phyloP scores from a whole-genome alignment of 202 grass and related monocot species.

The Thinopyrum obtusiflorum region DNA sequence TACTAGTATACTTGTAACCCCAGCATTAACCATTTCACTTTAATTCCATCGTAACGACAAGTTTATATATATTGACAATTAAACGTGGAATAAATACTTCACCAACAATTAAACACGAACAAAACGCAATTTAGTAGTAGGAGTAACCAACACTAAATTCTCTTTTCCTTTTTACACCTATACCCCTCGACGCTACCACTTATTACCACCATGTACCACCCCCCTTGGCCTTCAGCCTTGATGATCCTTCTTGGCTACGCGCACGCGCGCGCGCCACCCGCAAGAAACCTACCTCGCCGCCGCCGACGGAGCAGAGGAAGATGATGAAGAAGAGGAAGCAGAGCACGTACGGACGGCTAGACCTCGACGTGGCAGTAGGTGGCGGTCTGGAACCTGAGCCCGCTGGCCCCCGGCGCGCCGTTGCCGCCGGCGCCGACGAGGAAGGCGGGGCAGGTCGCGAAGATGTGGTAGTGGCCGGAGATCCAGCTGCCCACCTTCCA shows the following conservation, averaged over 20 bases:
- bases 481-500: slow-evolving; percentile 83
- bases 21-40: not conserved
- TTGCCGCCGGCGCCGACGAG: slow-evolving; percentile 20
- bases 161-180: slow-evolving; percentile 18
- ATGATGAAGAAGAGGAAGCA: not conserved
- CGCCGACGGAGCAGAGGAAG: not conserved
- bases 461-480: slow-evolving; percentile 75
- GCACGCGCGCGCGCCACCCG: not conserved
- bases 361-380: slow-evolving; percentile 72
- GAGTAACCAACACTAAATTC: not conserved
- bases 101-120: not conserved
- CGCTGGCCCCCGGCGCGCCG: not conserved
- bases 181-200: slow-evolving; percentile 10
- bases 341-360: not conserved
- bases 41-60: no score
- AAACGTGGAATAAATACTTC: not conserved
- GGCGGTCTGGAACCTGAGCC: slow-evolving; percentile 57
- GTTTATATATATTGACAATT: slow-evolving; percentile 9
- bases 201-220: slow-evolving; percentile 17
- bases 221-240: not conserved
- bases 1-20: not conserved
- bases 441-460: slow-evolving; percentile 70
- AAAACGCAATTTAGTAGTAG: not conserved
- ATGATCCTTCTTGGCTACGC: not conserved
- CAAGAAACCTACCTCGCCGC: slow-evolving; percentile 24